Base-by-base conservation (phyloP, 2,329 filamentous ascomycete species). In the Penicillium italicum region DNA sequence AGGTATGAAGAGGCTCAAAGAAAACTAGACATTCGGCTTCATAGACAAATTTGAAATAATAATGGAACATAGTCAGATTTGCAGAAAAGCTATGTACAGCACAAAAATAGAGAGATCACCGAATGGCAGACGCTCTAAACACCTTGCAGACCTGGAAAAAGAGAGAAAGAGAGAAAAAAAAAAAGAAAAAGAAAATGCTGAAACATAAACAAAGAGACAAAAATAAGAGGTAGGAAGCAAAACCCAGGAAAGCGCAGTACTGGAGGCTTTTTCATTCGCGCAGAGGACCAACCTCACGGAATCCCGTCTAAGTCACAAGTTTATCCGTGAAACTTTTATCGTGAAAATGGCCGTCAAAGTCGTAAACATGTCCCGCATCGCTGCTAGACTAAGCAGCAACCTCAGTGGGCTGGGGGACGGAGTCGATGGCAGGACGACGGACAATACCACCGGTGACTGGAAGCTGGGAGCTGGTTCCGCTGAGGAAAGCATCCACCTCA, bases 361-460 rank as follows among this genome's bases (percentile, higher is more conserved):
- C 58, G 38, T 62, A 46, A 62, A 49, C 7, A 34, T 41, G 28
- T 41, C 10, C 48, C n/a, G 5, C 34, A 24, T 16, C 28, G 24
- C 24, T 10, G 16, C 33, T 26, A 46, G 9, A 46, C 56, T 64
- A 74, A 26, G 72, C 72, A 41, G 64, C 58, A 37, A 71, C 66
- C 44, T 69, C 65, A 14, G 61, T 60, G 14, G 59, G 50, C 45
- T 68, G 63, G 24, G 74, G 75, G 34, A 78, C 73, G 31, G 74
- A 66, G 60, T 78, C 76, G 50, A 72, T 73, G 68, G 73, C 90
- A 76, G 85, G 86, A 50, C 86, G 86, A 80, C 93, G 94, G 63
- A 96, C 82, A 65, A 97, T 96, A 72, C 93, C 93, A 71, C 93
- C 93, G 33, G 92, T 96, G 53, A 96, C 89, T 10, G 93, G 93